Percentiles rank a stretch among this genome's conserved stretches.
These are phyloP conservation scores for Paralagenidium karlingii DNA, from an alignment of 352 stramenopile genomes.

Conservation along the genomic window DNA sequence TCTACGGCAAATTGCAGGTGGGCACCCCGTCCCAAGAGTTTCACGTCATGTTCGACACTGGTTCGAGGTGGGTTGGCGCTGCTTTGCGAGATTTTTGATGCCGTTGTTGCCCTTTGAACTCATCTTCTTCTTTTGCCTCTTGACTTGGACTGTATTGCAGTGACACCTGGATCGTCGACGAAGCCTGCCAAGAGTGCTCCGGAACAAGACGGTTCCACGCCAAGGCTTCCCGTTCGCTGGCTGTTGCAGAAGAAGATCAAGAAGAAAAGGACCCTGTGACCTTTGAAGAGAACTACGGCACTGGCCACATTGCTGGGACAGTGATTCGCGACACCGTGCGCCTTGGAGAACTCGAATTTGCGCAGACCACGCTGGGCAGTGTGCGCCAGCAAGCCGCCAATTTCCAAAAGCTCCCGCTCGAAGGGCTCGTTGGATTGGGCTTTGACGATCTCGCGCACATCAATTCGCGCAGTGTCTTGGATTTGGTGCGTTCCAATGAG, in stretches of 20 bases:
- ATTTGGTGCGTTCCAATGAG: neutral
- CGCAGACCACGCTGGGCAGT: slow-evolving; percentile 24
- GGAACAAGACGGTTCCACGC: slow-evolving; percentile 23
- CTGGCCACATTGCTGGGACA: slow-evolving; percentile 28
- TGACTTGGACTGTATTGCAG: too few relatives aligned
- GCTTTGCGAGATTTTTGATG: neutral
- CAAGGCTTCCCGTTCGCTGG: slow-evolving; percentile 14
- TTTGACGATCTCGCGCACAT: slow-evolving; percentile 37
- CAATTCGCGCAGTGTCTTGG: slow-evolving; percentile 34
- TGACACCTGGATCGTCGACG: slow-evolving; percentile 45
- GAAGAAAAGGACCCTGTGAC: slow-evolving; percentile 10
- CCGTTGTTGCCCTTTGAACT: neutral
- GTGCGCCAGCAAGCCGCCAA: slow-evolving; percentile 27
- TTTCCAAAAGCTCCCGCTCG: slow-evolving; percentile 36
- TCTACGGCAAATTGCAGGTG: slow-evolving; percentile 43
- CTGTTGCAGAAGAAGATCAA: slow-evolving; percentile 5
- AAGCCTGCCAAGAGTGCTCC: slow-evolving; percentile 24
- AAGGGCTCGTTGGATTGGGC: slow-evolving; percentile 52
- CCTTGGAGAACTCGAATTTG: slow-evolving; percentile 22
- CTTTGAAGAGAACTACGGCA: slow-evolving; percentile 58
- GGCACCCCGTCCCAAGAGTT: slow-evolving; percentile 50
- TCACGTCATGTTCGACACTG: slow-evolving; percentile 69
- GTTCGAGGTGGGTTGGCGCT: slow-evolving; percentile 18
- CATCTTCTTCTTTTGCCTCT: too few relatives aligned
- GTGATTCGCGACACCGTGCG: slow-evolving; percentile 34